These are phyloP conservation scores for Sphaerobolus stellatus DNA, from an alignment of 1,284 basidiomycete genomes.

Conservation along the genomic window DNA sequence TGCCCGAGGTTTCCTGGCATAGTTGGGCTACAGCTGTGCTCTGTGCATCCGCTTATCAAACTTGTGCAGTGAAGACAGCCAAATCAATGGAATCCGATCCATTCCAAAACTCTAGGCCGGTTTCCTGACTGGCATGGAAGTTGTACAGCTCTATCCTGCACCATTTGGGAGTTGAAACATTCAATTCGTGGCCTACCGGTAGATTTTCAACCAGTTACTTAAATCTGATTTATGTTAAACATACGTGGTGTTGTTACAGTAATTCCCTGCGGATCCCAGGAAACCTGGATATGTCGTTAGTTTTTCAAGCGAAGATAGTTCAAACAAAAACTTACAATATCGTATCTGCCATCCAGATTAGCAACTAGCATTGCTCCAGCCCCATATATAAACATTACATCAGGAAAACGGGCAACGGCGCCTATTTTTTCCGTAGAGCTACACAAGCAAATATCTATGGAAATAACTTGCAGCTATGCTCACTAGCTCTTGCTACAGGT, in stretches of 20 bases:
- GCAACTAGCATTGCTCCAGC: too few species aligned
- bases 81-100: slow-evolving; percentile 20
- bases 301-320: neutral
- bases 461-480: too few species aligned
- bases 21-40: slow-evolving; percentile 20
- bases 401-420: too few species aligned
- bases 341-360: slow-evolving; percentile 24
- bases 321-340: slow-evolving; percentile 14
- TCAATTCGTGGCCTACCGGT: slow-evolving; percentile 22
- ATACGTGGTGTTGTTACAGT: slow-evolving; percentile 23
- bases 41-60: slow-evolving; percentile 19
- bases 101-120: slow-evolving; percentile 21
- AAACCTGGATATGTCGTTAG: slow-evolving; percentile 18
- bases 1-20: slow-evolving; percentile 21
- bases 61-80: slow-evolving; percentile 16
- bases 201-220: too few species aligned
- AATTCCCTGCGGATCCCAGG: slow-evolving; percentile 27
- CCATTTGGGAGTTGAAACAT: slow-evolving; percentile 24
- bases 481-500: too few species aligned
- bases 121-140: slow-evolving; percentile 19
- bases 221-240: neutral
- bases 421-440: too few species aligned
- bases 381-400: too few species aligned
- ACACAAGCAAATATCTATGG: too few species aligned
- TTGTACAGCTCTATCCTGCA: slow-evolving; percentile 25